These are phyloP conservation scores for Plasmodium fragile DNA, from an alignment of 169 alveolate genomes.

Conservation along the genomic window DNA sequence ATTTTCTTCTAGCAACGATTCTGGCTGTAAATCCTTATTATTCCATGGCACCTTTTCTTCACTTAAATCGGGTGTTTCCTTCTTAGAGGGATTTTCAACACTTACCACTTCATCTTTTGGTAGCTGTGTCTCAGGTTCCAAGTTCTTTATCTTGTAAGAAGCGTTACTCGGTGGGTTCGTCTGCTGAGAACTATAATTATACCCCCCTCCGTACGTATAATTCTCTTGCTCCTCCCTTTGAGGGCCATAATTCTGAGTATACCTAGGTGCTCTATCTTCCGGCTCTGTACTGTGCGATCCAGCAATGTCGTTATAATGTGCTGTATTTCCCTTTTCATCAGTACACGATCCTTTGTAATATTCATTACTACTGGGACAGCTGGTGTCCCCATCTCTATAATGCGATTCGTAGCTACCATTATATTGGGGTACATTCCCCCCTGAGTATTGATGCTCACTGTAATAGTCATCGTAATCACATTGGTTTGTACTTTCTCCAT, in stretches of 20 bases:
- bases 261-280: not conserved
- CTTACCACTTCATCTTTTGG: not conserved
- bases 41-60: not conserved
- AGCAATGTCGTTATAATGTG: not conserved
- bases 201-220: not conserved
- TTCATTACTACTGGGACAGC: not conserved
- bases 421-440: not conserved
- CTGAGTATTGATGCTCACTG: not conserved
- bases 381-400: not conserved
- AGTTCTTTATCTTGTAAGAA: not conserved
- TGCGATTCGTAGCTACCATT: not conserved
- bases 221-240: not conserved
- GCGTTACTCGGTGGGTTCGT: not conserved
- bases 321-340: not conserved
- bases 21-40: not conserved
- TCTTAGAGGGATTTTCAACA: not conserved
- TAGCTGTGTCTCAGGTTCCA: not conserved
- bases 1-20: not conserved
- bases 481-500: not conserved
- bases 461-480: not conserved
- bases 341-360: not conserved
- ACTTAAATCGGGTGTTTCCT: not conserved
- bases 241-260: not conserved
- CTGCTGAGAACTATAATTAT: not conserved
- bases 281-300: not conserved